phyloP scores from a whole-genome alignment of 1,284 basidiomycete genomes.

The Trichosporon sp. region DNA sequence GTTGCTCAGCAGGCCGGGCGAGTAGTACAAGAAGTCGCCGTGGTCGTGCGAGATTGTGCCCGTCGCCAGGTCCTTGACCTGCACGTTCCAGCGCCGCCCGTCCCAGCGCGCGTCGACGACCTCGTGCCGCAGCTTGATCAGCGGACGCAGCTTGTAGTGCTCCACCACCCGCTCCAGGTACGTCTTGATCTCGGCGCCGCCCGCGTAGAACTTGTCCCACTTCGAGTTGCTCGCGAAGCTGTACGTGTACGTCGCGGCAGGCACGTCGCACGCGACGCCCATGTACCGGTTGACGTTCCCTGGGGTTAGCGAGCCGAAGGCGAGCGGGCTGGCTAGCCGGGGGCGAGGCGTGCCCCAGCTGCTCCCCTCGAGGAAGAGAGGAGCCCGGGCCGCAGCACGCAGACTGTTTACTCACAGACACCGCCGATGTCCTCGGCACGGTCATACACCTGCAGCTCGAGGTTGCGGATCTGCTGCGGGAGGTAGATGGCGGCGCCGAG shows the following conservation, averaged over 20 bases:
- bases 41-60: slow-evolving; percentile 21
- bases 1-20: slow-evolving; percentile 23
- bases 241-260: slow-evolving; percentile 30
- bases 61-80: slow-evolving; percentile 11
- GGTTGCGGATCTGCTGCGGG: slow-evolving; percentile 10
- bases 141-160: slow-evolving; percentile 23
- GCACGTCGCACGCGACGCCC: slow-evolving; percentile 34
- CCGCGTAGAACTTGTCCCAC: slow-evolving; percentile 30
- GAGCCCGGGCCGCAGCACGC: too few relatives aligned
- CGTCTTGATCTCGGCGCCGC: slow-evolving; percentile 28
- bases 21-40: slow-evolving; percentile 38
- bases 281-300: slow-evolving; percentile 35
- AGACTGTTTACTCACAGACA: slow-evolving; percentile 20
- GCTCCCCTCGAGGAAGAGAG: too few relatives aligned
- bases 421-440: slow-evolving; percentile 17
- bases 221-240: slow-evolving; percentile 23
- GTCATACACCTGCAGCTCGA: slow-evolving; percentile 17
- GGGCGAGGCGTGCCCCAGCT: too few relatives aligned
- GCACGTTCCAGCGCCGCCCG: slow-evolving; percentile 27
- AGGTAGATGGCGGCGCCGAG: slow-evolving; percentile 11
- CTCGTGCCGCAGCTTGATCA: slow-evolving; percentile 31
- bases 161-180: slow-evolving; percentile 31
- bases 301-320: background rate
- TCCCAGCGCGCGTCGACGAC: slow-evolving; percentile 30
- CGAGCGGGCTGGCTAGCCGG: background rate